phyloP scores from a whole-genome alignment of 2,329 filamentous ascomycete genomes.

The Colletotrichum agaves region DNA sequence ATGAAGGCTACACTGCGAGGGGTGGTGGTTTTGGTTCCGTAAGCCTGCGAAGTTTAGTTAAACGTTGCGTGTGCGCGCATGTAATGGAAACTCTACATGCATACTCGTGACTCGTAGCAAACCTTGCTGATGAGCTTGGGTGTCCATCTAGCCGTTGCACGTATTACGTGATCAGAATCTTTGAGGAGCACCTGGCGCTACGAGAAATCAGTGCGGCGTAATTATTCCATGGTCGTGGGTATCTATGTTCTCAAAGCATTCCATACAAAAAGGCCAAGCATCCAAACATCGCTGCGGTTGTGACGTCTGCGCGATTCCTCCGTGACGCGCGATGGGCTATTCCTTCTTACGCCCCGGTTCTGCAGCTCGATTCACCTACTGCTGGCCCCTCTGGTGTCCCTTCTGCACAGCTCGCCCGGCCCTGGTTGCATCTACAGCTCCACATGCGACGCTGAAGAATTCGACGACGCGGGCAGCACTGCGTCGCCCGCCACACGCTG shows the following conservation, averaged over 20 bases:
- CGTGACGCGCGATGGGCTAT: no score
- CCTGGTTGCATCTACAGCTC: constrained; percentile 13
- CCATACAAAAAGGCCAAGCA: background rate
- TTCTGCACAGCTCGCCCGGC: background rate
- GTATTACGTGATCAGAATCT: no score
- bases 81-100: background rate
- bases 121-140: background rate
- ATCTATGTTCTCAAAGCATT: constrained; percentile 29
- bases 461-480: background rate
- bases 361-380: background rate
- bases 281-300: background rate
- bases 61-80: background rate
- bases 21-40: background rate
- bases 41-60: background rate
- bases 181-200: no score
- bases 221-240: constrained; percentile 19
- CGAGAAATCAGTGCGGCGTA: background rate
- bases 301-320: background rate
- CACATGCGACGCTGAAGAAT: constrained; percentile 3
- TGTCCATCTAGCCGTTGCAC: no score
- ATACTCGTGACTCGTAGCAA: background rate
- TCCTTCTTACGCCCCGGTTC: background rate
- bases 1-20: no score
- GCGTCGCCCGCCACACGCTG: constrained; percentile 12
- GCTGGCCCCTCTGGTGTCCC: no score